Evolutionary conservation across 495 filamentous ascomycete genomes (phyloP), one percentile per base, ranked within the genome.

Genomic region (Xylaria scruposa): DNA sequence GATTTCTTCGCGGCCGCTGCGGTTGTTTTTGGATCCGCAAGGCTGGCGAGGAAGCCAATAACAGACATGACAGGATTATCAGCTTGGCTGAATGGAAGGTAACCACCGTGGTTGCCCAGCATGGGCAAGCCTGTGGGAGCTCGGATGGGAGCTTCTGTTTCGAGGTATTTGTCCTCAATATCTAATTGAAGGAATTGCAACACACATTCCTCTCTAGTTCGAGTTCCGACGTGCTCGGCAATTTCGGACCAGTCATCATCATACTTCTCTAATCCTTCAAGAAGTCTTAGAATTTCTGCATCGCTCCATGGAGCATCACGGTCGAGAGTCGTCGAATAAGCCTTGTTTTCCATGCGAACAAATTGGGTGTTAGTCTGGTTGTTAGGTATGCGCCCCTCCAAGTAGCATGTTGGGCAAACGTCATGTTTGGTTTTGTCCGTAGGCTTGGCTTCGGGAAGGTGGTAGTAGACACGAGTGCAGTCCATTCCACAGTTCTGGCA

Each of bases 11-110:
- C 94, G 0, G 95, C 94, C 0, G 94, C 94, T 0, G 95, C 95
- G 15, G 95, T 94, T 68, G 95, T 92, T 65, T 90, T 88, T 3
- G 95, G 94, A 74, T 97, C 94, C 0, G 93, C 91, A 71, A 98
- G 91, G 72, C 92, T 90, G 54, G 94, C 95, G 1, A 98, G 87
- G 85, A 97, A 98, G 65, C 92, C 92, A 47, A 99, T 91, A 31
- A 98, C 96, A 40, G 93, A 97, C 85, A 99, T 90, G 60, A 98
- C 93, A 1, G 96, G 94, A 83, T 98, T 99, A 78, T 99, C 97
- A 2, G 90, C 88, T 75, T 95, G 92, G 75, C 85, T 92, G 82
- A 98, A 93, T 1, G 96, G 96, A 10, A 96, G 87, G 47, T 93
- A 88, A 40, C 94, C 93, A 69, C 87, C 83, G 68, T 90, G 88